Conservation (phyloP, 1,284 basidiomycete species). For the Rhodofomes roseus region DNA sequence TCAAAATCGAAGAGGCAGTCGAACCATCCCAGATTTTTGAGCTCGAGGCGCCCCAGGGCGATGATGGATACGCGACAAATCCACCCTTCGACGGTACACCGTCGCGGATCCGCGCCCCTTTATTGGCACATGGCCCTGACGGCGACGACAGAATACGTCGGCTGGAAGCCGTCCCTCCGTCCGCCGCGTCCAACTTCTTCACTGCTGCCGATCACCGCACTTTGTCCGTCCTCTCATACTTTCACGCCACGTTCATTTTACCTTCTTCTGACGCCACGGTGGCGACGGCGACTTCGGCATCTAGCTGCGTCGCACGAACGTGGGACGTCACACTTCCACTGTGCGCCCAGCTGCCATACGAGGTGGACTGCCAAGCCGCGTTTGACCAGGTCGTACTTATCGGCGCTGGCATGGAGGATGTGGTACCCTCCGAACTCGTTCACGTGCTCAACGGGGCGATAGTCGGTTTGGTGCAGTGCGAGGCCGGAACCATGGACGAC, state of each 20-base stretch:
- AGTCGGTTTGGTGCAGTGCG: constrained; percentile 65
- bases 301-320: constrained; percentile 30
- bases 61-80: background rate
- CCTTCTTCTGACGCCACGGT: constrained; percentile 15
- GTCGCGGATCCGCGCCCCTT: background rate
- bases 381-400: constrained; percentile 62
- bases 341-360: constrained; percentile 64
- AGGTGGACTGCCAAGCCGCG: constrained; percentile 50
- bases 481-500: constrained; percentile 15
- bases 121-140: background rate
- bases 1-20: constrained; percentile 64
- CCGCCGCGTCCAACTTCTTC: constrained; percentile 40
- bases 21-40: constrained; percentile 68
- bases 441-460: constrained; percentile 79
- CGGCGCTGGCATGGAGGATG: constrained; percentile 74
- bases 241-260: constrained; percentile 57
- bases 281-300: background rate
- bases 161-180: constrained; percentile 35
- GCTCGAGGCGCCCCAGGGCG: constrained; percentile 29
- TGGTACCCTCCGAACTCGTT: constrained; percentile 60
- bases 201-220: constrained; percentile 75
- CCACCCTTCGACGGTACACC: background rate
- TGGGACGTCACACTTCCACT: constrained; percentile 79
- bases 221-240: constrained; percentile 77
- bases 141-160: constrained; percentile 3